Evolutionary conservation across 768 basidiomycete species (phyloP).

Genomic region (Suillus americanus): DNA sequence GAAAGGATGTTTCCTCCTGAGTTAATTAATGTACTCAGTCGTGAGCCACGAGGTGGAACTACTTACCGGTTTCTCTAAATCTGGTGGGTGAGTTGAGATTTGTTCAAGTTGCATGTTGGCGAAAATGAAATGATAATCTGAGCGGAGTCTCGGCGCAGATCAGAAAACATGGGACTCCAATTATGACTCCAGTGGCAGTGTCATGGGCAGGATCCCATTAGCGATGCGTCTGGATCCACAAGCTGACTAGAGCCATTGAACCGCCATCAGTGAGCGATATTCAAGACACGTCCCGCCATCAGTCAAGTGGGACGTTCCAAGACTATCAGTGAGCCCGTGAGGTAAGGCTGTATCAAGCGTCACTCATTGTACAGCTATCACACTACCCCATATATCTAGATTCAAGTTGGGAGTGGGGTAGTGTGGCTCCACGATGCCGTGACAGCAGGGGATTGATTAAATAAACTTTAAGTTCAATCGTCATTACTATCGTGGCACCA

Average conservation of each 20-base stretch:
- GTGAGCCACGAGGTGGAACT: not conserved
- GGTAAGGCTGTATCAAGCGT: not conserved
- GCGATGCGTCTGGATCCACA: slow-evolving; percentile 49
- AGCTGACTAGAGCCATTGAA: slow-evolving; percentile 62
- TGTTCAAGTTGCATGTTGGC: too few species aligned
- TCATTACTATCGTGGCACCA: not conserved
- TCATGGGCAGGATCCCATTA: slow-evolving; percentile 75
- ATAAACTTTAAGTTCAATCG: not conserved
- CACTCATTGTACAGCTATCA: not conserved
- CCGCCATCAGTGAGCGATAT: slow-evolving; percentile 55
- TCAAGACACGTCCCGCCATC: slow-evolving; percentile 35
- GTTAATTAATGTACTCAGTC: not conserved
- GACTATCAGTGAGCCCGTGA: not conserved
- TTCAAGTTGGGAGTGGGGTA: not conserved
- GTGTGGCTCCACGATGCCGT: not conserved
- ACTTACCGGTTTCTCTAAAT: not conserved
- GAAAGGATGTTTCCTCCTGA: not conserved
- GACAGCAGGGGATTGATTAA: not conserved
- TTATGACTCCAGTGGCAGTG: slow-evolving; percentile 29
- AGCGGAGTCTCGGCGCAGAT: not conserved
- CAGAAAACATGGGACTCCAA: not conserved
- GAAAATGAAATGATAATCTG: too few species aligned
- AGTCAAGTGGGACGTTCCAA: not conserved
- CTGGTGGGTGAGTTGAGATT: not conserved
- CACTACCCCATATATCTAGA: not conserved